Conservation (phyloP, 2,329 filamentous ascomycete genomes). For the Setomelanomma holmii region DNA sequence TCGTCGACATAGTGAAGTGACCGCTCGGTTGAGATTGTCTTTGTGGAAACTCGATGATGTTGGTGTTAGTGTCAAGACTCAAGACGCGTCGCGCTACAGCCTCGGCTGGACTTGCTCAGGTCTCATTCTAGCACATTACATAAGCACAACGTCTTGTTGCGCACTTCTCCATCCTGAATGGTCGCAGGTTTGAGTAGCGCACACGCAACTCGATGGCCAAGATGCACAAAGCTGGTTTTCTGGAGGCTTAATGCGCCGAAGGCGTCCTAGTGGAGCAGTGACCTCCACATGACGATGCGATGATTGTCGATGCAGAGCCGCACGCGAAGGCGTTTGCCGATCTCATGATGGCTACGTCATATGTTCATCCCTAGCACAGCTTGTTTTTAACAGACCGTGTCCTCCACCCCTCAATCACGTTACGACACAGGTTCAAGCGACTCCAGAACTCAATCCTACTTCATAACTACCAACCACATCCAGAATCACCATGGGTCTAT, state of each 20-base stretch:
- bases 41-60: too few relatives aligned
- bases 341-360: background rate
- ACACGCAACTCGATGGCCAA: too few relatives aligned
- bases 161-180: too few relatives aligned
- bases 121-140: too few relatives aligned
- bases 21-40: too few relatives aligned
- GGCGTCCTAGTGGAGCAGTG: background rate
- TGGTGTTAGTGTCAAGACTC: too few relatives aligned
- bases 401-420: background rate
- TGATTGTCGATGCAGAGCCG: background rate
- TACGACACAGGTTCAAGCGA: background rate
- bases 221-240: background rate
- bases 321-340: background rate
- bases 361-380: background rate
- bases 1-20: too few relatives aligned
- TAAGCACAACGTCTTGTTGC: too few relatives aligned
- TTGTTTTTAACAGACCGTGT: background rate
- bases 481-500: slow-evolving; percentile 32
- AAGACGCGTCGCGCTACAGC: too few relatives aligned
- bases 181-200: too few relatives aligned
- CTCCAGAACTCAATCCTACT: background rate
- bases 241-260: background rate
- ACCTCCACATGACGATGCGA: background rate
- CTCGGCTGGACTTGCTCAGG: too few relatives aligned
- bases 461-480: background rate